Base-by-base conservation (phyloP, 192 early-diverging fungal species). In the Paraglomus brasilianum region DNA sequence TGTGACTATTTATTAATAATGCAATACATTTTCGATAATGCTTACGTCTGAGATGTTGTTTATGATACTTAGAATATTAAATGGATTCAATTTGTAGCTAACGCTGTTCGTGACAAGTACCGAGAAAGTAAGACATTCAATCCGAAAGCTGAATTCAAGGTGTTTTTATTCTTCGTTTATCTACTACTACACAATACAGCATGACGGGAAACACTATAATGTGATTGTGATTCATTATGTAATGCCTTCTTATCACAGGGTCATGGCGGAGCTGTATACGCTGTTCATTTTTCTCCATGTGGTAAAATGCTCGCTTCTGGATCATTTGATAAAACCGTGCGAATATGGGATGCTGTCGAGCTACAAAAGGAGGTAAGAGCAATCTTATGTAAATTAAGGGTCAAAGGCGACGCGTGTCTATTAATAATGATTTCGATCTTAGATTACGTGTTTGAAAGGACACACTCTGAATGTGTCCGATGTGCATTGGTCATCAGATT, bases 261-360 rank as follows among this genome's bases (percentile, higher is more conserved):
- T 14, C 95, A 98, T 73, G 77, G 67, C 24, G 95, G 94, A 2
- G 95, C 95, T 8, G 88, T 98, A n/a, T 95, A 96, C 79, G 78
- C 90, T 8, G 84, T 94, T 5, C 86, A 92, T 68, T 98, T 93
- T 75, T 93, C 96, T 11, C 91, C 89, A 5, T 83, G 87, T 56
- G 93, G 91, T 21, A 83, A 84, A 38, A 86, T 89, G 42, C 78
- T 98, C 5, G 93, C 90, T 5, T 92, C 95, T 6, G 96, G 94
- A 5, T 95, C 93, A 9, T 96, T 98, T 81, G 96, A 98, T 80
- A 92, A 92, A 76, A 91, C 93, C 8, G 87, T 98, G 41, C 82
- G 93, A 56, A 83, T 98, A 41, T 98, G 94, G 94, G 94, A 96
- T 72, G 78, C 84, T 2, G 72, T 78, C 15, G 74, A 81, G 6